Evolutionary conservation across 108 stramenopile genomes (phyloP), one percentile per base, ranked within the genome.

Genomic region (Nitzschia palea): DNA sequence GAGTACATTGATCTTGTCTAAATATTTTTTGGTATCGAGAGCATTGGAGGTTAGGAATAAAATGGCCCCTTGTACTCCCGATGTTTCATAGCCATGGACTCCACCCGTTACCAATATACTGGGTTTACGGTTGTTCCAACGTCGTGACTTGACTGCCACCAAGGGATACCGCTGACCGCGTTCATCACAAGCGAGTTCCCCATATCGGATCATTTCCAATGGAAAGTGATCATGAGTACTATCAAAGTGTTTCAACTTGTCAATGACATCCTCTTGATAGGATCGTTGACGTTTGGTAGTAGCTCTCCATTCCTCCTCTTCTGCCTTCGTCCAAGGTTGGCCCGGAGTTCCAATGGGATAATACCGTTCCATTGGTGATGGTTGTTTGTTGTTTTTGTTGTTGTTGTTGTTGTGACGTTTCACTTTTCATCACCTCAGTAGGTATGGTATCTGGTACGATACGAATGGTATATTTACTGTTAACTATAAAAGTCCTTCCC

Each of bases 81-180:
- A 70, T 0, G 90, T 91, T 74, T 91, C 90, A 44, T 91, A 91
- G 25, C 90, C 90, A 60, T 91, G 90, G 2, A 86, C 85, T 9
- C 90, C 90, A 6, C 90, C 90, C 9, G 90, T 91, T 0, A 91
- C 68, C 12, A 91, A 57, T 0, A 86, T 44, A 28, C 14, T 47
- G 10, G 78, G 83, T 50, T 76, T 76, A 37, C 40, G 28, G 1
- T 65, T 48, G 12, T 54, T 3, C 67, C 73, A 79, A 14, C 67
- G 42, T 35, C 73, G 60, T 15, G 68, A 53, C 25, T 55, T 34
- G 55, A 80, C 74, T 20, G 74, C 86, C 44, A 64, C 70, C 31
- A 87, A 48, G 1, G 84, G 77, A 44, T 80, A 80, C 30, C 67
- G 29, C 34, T 37, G 22, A 4, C n/a, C n/a, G n/a, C n/a, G n/a